Base-by-base conservation (phyloP, 2,329 filamentous ascomycete species). In the Xylariaceae sp. region DNA sequence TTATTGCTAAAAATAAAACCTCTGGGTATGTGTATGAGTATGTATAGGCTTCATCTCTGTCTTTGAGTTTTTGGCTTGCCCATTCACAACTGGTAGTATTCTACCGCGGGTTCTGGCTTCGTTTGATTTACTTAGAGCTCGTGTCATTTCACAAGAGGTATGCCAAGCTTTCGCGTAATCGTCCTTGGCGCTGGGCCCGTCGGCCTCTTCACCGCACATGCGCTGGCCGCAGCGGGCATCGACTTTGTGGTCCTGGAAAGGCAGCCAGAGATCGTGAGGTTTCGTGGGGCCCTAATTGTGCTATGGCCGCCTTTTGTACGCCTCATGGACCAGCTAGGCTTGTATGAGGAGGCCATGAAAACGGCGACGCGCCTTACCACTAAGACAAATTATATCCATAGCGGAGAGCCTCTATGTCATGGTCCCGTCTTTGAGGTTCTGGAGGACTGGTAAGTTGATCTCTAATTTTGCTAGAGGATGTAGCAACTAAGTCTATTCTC, bases 201-300 rank as follows among this genome's bases (percentile, higher is more conserved):
- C 1, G 63, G 59, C 11, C 41, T 65, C n/a, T 59, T 58, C 16
- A 45, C 62, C 3, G 67, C 65, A 6, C 58, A 49, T 42, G 63
- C 44, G 10, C 59, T 60, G 29, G 27, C 37, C 33, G 65, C 32
- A 27, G 62, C 52, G 4, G 56, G 56, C 33, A 71, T 73, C 45
- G 68, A 72, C 47, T 73, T 68, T 32, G 35, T 73, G 1, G 59
- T 73, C 2, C 65, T 73, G 6, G 71, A 73, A 50, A 53, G 64
- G 27, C 53, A 67, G 23, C 37, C 51, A 1, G 43, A 58, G 7
- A 53, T 71, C 4, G 60, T 65, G 36, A 59, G 62, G 24, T 64
- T 65, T 21, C 53, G 54, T 16, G 71, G 70, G 6, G 66, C 68
- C 5, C 64, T 64, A 15, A 43, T 72, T 1, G 50, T 70, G 1